phyloP scores from a whole-genome alignment of 495 filamentous ascomycete genomes.

The Lasiosphaeria ovina region DNA sequence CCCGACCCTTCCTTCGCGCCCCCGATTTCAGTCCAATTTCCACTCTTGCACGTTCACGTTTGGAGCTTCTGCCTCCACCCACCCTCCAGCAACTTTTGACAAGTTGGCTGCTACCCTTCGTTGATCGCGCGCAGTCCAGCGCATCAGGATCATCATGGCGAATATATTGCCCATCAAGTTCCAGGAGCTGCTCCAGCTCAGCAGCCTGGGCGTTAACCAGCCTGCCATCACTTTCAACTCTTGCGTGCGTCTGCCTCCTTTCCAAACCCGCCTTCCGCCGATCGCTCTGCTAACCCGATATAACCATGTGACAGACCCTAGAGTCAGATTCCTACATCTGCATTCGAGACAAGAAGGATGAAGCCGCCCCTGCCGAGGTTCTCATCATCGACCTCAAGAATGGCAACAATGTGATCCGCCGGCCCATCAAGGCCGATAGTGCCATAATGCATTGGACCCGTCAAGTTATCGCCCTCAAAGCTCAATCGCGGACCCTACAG shows the following conservation, averaged over 20 bases:
- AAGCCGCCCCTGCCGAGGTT: slow-evolving; percentile 80
- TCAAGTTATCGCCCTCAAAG: slow-evolving; percentile 94
- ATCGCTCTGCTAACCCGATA: slow-evolving; percentile 22
- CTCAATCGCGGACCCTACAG: slow-evolving; percentile 87
- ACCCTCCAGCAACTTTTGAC: slow-evolving; percentile 28
- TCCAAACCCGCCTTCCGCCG: slow-evolving; percentile 7
- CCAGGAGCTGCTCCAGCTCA: slow-evolving; percentile 86
- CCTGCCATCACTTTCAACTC: slow-evolving; percentile 92
- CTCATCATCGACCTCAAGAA: slow-evolving; percentile 97
- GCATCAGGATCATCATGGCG: slow-evolving; percentile 42
- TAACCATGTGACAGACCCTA: slow-evolving; percentile 64
- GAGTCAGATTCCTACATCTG: slow-evolving; percentile 96
- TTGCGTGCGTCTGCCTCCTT: slow-evolving; percentile 66
- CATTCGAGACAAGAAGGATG: slow-evolving; percentile 85
- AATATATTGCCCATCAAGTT: slow-evolving; percentile 81
- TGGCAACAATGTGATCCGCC: slow-evolving; percentile 84
- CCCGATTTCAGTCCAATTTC: slow-evolving; percentile 23
- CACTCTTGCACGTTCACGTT: slow-evolving; percentile 22
- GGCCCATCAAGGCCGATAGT: slow-evolving; percentile 98
- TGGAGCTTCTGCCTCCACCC: slow-evolving; percentile 14
- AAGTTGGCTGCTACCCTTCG: slow-evolving; percentile 33
- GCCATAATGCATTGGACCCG: slow-evolving; percentile 98
- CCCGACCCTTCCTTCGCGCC: neutral
- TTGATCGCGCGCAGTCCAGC: slow-evolving; percentile 35
- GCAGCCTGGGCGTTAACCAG: slow-evolving; percentile 77